Base-by-base conservation (phyloP, 805 yeast species). In the Saturnispora zaruensis region DNA sequence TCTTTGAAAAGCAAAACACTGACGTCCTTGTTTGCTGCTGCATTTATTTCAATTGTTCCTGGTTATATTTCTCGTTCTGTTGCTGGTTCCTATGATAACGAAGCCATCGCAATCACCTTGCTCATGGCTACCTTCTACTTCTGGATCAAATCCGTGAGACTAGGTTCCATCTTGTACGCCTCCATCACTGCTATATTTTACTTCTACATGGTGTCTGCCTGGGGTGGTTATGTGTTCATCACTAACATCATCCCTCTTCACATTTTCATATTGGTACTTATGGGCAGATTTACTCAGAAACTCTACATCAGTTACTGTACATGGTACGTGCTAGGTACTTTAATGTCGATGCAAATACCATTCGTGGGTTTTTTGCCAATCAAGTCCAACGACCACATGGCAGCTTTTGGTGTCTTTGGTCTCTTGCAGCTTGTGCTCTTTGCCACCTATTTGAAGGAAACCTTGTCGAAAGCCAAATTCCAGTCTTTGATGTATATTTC, bases 151-250 rank as follows among this genome's bases (percentile, higher is more conserved):
- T 84, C 96, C 11, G 78, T 87, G 67, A 91, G 91, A 67, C 73
- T 84, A 37, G 99, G 99, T 43, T 87, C 96, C 1, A 81, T 90
- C 16, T 76, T 87, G 57, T 87, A 82, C 74, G 93, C 88, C 9
- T 74, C 91, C 2, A 70, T 84, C 58, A 81, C 97, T 26, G 95
- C 99, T 1, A 65, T 88, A 32, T 84, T 82, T 60, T 93, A 95
- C 72, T 93, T 95, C 69, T 93, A 93, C 75, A 93, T 93, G 99
- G 99, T 93, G 47, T 82, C 95, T 44, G 99, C 99, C 11, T 90
- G 99, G 97, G 99, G 99, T 74, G 99, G 99, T 25, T 93, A 93
- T 65, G 99, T 95, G 47, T 93, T 93, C 74, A 95, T 93, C 70
- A 93, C 99, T 52, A 93, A 93, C 71, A 81, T 95, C 75, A 88